These are phyloP conservation scores for Pythium rishiriense DNA, from an alignment of 352 stramenopile species.

Conservation along the genomic window DNA sequence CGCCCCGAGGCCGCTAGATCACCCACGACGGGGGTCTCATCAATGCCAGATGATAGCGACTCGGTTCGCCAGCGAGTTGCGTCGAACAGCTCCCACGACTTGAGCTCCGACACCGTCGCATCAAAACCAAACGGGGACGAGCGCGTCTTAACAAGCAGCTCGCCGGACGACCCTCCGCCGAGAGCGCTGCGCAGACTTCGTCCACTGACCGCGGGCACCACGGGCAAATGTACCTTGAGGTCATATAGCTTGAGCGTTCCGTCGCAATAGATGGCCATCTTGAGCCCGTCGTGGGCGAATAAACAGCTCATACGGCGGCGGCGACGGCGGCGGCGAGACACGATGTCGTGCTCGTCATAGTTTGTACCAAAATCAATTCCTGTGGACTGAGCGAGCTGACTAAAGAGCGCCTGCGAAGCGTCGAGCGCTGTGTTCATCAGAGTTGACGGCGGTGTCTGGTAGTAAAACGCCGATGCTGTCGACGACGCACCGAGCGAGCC, in stretches of 20 bases:
- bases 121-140: constrained; percentile 65
- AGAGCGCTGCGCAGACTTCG: constrained; percentile 10
- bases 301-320: constrained; percentile 63
- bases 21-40: background rate
- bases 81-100: constrained; percentile 54
- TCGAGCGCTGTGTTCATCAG: constrained; percentile 69
- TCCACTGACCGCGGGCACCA: constrained; percentile 3
- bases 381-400: constrained; percentile 63
- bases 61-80: constrained; percentile 21
- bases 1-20: constrained; percentile 3
- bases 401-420: constrained; percentile 67
- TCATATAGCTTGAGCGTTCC: constrained; percentile 66
- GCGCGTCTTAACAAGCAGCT: constrained; percentile 52
- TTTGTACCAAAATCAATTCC: constrained; percentile 43
- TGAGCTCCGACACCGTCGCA: constrained; percentile 57
- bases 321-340: constrained; percentile 46
- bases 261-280: constrained; percentile 68
- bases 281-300: constrained; percentile 63
- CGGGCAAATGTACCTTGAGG: constrained; percentile 32
- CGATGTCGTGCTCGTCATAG: constrained; percentile 47
- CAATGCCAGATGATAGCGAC: constrained; percentile 12
- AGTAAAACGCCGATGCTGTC: constrained; percentile 15
- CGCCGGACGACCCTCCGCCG: background rate
- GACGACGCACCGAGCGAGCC: constrained; percentile 20
- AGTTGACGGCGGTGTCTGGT: constrained; percentile 26